Evolutionary conservation across 352 stramenopile genomes (phyloP).

Genomic region (Paralagenidium karlingii): DNA sequence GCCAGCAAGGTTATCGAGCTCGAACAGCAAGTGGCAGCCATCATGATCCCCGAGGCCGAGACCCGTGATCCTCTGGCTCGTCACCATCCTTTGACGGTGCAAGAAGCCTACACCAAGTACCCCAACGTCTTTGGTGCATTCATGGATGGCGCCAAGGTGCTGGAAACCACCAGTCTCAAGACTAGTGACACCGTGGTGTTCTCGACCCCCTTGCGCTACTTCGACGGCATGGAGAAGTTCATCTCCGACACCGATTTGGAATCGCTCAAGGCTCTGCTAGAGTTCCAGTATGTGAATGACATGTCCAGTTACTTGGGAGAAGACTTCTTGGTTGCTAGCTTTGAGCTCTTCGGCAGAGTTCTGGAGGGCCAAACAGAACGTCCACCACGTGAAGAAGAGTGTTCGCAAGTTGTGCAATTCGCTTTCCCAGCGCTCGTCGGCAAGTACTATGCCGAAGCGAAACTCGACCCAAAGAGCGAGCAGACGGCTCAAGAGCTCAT

Average conservation of each 20-base stretch:
- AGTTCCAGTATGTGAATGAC: conserved; percentile 38
- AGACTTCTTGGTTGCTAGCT: conserved; percentile 78
- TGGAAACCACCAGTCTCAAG: no score
- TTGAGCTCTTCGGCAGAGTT: conserved; percentile 78
- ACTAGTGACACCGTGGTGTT: no score
- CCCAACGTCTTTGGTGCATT: conserved; percentile 40
- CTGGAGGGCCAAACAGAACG: conserved; percentile 76
- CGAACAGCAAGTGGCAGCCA: conserved; percentile 68
- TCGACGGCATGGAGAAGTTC: conserved; percentile 32
- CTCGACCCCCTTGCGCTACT: conserved; percentile 42
- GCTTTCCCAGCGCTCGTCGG: conserved; percentile 63
- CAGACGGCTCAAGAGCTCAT: conserved; percentile 76
- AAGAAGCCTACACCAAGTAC: conserved; percentile 23
- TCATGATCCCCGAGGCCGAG: conserved; percentile 83
- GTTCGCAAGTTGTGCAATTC: conserved; percentile 37
- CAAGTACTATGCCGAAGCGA: conserved; percentile 86
- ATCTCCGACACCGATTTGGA: conserved; percentile 34
- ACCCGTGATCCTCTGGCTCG: conserved; percentile 77
- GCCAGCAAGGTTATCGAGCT: conserved; percentile 68
- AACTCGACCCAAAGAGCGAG: conserved; percentile 80
- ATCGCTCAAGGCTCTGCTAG: conserved; percentile 31
- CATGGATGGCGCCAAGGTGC: conserved; percentile 25
- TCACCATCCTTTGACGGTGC: conserved; percentile 83
- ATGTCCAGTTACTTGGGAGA: conserved; percentile 28
- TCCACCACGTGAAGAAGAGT: conserved; percentile 83